Percentiles rank a stretch among this genome's conserved stretches.
phyloP scores from a whole-genome alignment of 2,329 filamentous ascomycete genomes.

The Phaeosphaeriaceae sp. region DNA sequence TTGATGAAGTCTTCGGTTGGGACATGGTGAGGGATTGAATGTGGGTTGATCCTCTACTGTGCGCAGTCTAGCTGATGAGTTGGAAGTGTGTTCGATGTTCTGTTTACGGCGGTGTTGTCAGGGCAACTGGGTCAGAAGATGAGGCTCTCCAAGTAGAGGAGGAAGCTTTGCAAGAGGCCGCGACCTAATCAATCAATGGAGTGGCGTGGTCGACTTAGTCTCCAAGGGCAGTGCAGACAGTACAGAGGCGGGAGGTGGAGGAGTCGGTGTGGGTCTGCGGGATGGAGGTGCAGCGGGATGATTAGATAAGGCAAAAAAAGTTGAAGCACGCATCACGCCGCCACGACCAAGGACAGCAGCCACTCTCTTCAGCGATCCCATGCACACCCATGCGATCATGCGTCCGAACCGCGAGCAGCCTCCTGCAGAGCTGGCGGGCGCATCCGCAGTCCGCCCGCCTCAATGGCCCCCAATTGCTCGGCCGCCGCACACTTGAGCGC shows the following conservation, averaged over 20 bases:
- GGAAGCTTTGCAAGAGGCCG: not conserved
- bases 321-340: slow-evolving; percentile 3
- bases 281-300: slow-evolving; percentile 16
- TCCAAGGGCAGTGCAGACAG: not conserved
- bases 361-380: slow-evolving; percentile 29
- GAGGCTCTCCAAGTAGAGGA: not conserved
- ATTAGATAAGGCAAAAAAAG: slow-evolving; percentile 32
- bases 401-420: slow-evolving; percentile 53
- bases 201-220: not conserved
- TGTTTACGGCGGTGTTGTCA: slow-evolving; percentile 43
- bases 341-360: slow-evolving; percentile 9
- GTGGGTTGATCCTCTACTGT: not conserved
- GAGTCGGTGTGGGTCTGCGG: slow-evolving; percentile 19
- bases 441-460: slow-evolving; percentile 23
- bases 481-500: slow-evolving; percentile 32
- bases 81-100: slow-evolving; percentile 3
- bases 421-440: slow-evolving; percentile 47
- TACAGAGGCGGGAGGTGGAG: slow-evolving; percentile 1
- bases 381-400: slow-evolving; percentile 60
- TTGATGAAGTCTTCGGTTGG: slow-evolving; percentile 39
- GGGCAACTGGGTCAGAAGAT: slow-evolving; percentile 28
- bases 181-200: not conserved
- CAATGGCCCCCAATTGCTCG: slow-evolving; percentile 18
- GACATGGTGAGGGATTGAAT: slow-evolving; percentile 31
- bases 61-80: slow-evolving; percentile 1